phyloP scores from a whole-genome alignment of 257 asterid genomes.

The Paulownia fortunei region DNA sequence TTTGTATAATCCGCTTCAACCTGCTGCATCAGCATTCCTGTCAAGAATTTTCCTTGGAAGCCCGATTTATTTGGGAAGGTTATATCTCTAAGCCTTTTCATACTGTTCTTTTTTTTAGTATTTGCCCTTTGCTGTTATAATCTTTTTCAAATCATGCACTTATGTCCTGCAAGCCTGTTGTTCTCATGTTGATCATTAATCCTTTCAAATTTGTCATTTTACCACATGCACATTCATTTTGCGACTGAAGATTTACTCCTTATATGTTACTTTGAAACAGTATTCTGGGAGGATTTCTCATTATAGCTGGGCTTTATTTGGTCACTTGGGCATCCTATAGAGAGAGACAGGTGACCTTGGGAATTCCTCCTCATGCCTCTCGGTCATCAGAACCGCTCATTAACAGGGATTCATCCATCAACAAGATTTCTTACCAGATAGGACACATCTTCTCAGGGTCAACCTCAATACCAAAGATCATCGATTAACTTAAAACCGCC shows the following conservation, averaged over 20 bases:
- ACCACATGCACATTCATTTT: background rate
- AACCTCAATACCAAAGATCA: conserved; percentile 52
- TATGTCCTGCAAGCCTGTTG: background rate
- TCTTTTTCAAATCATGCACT: background rate
- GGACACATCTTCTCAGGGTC: conserved; percentile 67
- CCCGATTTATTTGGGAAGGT: conserved; percentile 98
- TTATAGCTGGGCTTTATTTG: conserved; percentile 86
- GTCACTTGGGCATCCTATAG: conserved; percentile 92
- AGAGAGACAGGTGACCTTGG: conserved; percentile 51
- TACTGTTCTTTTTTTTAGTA: background rate
- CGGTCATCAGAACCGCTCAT: conserved; percentile 58
- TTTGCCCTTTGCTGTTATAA: background rate
- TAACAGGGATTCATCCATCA: conserved; percentile 48
- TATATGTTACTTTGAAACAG: conserved; percentile 46
- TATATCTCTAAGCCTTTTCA: conserved; percentile 10
- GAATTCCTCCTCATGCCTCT: conserved; percentile 39
- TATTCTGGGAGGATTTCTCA: conserved; percentile 81
- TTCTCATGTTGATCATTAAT: background rate
- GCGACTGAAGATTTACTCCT: conserved; percentile 22
- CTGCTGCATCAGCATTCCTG: conserved; percentile 83
- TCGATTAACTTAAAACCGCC: conserved; percentile 45
- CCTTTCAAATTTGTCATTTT: background rate
- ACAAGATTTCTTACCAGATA: conserved; percentile 58
- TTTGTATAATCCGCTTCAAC: conserved; percentile 90
- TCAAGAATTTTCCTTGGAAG: conserved; percentile 90